Evolutionary conservation across 2,329 filamentous ascomycete species (phyloP).

Genomic region (Dothidotthia symphoricarpi): DNA sequence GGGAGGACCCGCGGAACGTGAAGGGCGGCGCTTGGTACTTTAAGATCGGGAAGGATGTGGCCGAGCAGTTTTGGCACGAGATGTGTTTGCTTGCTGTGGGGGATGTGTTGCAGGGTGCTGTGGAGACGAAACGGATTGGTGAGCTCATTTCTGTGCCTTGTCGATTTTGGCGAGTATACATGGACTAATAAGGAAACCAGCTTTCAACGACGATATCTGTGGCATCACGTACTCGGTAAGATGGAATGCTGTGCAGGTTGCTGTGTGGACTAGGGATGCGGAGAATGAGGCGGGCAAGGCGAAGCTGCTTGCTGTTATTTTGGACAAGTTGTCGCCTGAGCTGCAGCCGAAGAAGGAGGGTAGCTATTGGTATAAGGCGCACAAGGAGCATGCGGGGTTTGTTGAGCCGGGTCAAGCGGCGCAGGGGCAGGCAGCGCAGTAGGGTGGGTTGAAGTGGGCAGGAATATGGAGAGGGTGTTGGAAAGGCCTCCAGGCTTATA

Average conservation of each 20-base stretch:
- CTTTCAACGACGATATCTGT: constrained; percentile 74
- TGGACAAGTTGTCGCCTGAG: constrained; percentile 71
- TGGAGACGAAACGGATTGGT: constrained; percentile 63
- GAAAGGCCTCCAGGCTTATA: no score
- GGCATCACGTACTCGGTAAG: constrained; percentile 84
- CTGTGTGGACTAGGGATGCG: constrained; percentile 89
- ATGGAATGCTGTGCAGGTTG: constrained; percentile 85
- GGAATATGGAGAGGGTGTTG: background rate
- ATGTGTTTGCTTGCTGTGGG: constrained; percentile 80
- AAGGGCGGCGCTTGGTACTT: constrained; percentile 91
- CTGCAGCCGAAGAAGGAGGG: constrained; percentile 63
- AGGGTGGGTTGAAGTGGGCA: background rate
- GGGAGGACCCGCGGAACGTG: constrained; percentile 84
- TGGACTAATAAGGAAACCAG: constrained; percentile 12
- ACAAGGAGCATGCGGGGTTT: constrained; percentile 84
- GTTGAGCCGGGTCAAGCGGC: constrained; percentile 20
- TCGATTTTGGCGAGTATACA: background rate
- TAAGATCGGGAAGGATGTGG: constrained; percentile 73
- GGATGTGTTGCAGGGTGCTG: constrained; percentile 71
- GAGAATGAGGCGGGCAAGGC: constrained; percentile 77
- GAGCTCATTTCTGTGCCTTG: constrained; percentile 26
- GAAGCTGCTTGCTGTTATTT: constrained; percentile 67
- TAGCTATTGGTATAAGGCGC: constrained; percentile 81
- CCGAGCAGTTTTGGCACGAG: constrained; percentile 74
- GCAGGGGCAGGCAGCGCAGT: background rate